Conservation (phyloP, 192 early-diverging fungal genomes). For the Cladochytrium replicatum region DNA sequence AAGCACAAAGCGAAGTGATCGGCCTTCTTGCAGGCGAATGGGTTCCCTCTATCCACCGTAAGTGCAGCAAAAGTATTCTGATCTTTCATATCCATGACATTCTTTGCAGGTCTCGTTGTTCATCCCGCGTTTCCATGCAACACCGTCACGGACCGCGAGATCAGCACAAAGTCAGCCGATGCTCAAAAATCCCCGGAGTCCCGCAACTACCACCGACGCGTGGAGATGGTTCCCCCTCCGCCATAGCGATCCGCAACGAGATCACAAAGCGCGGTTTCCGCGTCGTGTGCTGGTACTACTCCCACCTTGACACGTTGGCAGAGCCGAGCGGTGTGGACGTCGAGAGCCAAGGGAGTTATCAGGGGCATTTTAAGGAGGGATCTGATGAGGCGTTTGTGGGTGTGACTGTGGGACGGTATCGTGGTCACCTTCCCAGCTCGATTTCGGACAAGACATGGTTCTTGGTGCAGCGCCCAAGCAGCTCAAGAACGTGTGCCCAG, state of each 20-base stretch:
- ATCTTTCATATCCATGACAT: too few relatives aligned
- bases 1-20: slow-evolving; percentile 80
- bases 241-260: slow-evolving; percentile 60
- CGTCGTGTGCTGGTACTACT: slow-evolving; percentile 93
- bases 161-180: too few relatives aligned
- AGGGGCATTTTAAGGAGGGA: slow-evolving; percentile 61
- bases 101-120: too few relatives aligned
- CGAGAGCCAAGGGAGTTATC: slow-evolving; percentile 80
- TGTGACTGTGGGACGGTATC: slow-evolving; percentile 82
- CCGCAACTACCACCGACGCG: slow-evolving; percentile 53
- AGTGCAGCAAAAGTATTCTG: too few relatives aligned
- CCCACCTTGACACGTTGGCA: slow-evolving; percentile 79
- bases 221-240: slow-evolving; percentile 80
- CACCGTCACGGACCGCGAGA: too few relatives aligned
- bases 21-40: slow-evolving; percentile 79
- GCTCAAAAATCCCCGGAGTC: too few relatives aligned
- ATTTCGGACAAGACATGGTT: slow-evolving; percentile 84
- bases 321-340: slow-evolving; percentile 84
- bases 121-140: too few relatives aligned
- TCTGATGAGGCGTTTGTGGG: slow-evolving; percentile 73
- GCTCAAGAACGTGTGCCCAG: too few relatives aligned
- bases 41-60: slow-evolving; percentile 38
- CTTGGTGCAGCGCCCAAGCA: too few relatives aligned
- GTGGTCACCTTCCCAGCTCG: slow-evolving; percentile 62
- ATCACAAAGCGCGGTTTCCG: slow-evolving; percentile 61